Evolutionary conservation across 192 early-diverging fungal species (phyloP), one percentile per base, ranked within the genome.

Genomic region (Globomyces pollinis-pini): DNA sequence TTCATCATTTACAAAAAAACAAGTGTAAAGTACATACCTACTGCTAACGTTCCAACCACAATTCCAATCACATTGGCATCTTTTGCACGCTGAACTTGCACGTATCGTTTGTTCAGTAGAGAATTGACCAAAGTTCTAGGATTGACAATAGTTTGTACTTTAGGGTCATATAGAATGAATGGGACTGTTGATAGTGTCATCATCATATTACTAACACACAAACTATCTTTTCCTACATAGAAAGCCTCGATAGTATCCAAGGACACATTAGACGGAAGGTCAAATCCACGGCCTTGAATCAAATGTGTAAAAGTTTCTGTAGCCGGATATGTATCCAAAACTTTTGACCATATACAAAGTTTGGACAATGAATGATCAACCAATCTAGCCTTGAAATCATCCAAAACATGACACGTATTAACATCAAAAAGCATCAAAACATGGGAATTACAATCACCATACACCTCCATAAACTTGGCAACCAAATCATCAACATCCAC

Each of bases 61-160:
- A 99, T 93, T 5, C 93, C 96, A 66, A 97, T 83, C 16, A 90
- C 83, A 64, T 88, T 81, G 11, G 94, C 89, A 71, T 98, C 93
- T 59, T 84, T 85, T 13, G 93, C 95, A 52, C 87, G 87, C 70
- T 96, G 93, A 24, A 98, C 82, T 74, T 89, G 80, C 43, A 84
- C 83, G 70, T 86, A 95, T 41, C 87, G 69, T 26, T 68, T 54
- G 49, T 65, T 66, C 11, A 83, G 55, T n/a, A 79, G 54, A 8
- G 63, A 52, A 38, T 76, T 67, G 5, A 58, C 51, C 8, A 26
- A 1, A 4, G 57, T 24, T 13, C 42, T 51, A 49, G 73, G 73
- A 16, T 80, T 67, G 34, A 84, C 72, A 28, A 78, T 63, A 13
- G 51, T n/a, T 7, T 66, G 69, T 12, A 72, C 67, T 24, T 64